Percentiles rank a stretch among this genome's conserved stretches.
phyloP scores from a whole-genome alignment of 2,329 filamentous ascomycete genomes.

The Sclerotinia subarctica region DNA sequence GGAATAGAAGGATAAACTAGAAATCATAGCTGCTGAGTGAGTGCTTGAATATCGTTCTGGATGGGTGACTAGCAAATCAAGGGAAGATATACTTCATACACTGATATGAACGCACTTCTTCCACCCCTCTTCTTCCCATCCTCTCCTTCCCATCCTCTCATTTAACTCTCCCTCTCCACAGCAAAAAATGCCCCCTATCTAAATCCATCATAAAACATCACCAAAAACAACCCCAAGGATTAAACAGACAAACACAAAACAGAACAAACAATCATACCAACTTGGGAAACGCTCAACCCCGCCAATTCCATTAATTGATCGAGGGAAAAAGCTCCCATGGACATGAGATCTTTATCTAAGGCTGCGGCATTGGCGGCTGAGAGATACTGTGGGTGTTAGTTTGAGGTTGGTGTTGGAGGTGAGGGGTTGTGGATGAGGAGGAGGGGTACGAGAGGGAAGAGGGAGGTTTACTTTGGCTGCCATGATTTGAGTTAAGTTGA shows the following conservation, averaged over 20 bases:
- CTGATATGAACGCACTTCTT: neutral
- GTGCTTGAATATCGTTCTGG: no score
- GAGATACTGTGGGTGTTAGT: slow-evolving; percentile 60
- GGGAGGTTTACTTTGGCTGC: slow-evolving; percentile 1
- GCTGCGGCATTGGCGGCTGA: slow-evolving; percentile 83
- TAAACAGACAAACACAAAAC: neutral
- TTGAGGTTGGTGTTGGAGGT: neutral
- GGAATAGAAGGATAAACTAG: neutral
- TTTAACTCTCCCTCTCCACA: rapidly evolving
- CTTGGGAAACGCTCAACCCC: slow-evolving; percentile 88
- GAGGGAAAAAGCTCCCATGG: slow-evolving; percentile 78
- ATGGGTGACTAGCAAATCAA: neutral
- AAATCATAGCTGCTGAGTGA: neutral
- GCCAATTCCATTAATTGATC: slow-evolving; percentile 98
- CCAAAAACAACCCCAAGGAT: neutral
- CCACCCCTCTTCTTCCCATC: neutral
- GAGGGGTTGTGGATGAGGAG: no score
- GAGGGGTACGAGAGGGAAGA: neutral
- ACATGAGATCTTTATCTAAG: slow-evolving; percentile 93
- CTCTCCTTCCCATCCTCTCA: no score
- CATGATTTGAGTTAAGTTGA: neutral
- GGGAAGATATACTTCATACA: neutral
- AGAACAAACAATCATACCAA: slow-evolving; percentile 51
- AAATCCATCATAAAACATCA: neutral
- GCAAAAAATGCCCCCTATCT: neutral